Evolutionary conservation across 2,329 filamentous ascomycete species (phyloP), one percentile per base, ranked within the genome.

Genomic region (Seiridium cupressi): DNA sequence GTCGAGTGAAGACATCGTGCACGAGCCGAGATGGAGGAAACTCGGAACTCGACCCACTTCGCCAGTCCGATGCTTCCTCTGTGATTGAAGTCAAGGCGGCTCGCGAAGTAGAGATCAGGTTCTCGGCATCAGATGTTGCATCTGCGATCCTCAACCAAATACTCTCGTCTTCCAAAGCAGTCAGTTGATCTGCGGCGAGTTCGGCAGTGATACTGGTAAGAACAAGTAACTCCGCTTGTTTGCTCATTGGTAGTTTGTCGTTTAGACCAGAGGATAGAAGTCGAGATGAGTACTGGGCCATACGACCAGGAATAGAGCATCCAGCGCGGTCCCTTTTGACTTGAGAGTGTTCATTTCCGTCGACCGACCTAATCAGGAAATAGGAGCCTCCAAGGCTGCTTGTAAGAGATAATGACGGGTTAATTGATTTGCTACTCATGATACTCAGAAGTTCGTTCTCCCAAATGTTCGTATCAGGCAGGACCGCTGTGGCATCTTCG

Each of bases 261-360:
- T 77, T 66, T 8, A 81, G 65, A 0, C 76, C 74, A 3, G 74
- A 71, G 1, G 73, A 68, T 0, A 93, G 70, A 0, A 95, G 71
- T 54, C 81, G 82, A 5, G 81, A 79, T 0, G 86, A 83, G 71
- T 93, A 97, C 54, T 89, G 80, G 1, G 89, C 86, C 77, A 96
- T 90, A 59, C 94, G 84, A 11, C 91, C 84, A 1, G 92, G 86
- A 58, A 90, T 79, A 2, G 92, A 92, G 38, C 88, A 85, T 0
- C 90, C 90, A 64, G 85, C 84, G 3, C 82, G 78, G 70, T 97
- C 93, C 48, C 89, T 81, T 38, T 72, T 60, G 60, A 2, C 53
- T 18, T 44, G 60, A n/a, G 51, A 11, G n/a, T 63, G 62, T 51
- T 61, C 65, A 4, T 18, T 40, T 4, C 35, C 26, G 34, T 69